These are phyloP conservation scores for Solanum corneliomulleri DNA, from an alignment of 257 asterid genomes.

Conservation along the genomic window DNA sequence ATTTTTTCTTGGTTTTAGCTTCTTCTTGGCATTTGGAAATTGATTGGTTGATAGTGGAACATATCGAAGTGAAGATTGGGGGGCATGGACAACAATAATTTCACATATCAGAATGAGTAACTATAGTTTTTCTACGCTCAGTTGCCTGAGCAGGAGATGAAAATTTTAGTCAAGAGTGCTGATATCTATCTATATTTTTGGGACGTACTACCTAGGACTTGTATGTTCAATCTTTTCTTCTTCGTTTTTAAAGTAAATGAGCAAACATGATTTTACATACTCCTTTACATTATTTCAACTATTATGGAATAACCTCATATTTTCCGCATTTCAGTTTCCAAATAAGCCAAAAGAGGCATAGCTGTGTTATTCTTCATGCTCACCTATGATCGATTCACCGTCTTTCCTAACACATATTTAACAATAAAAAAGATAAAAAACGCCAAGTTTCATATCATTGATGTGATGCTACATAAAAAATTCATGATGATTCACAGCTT, in stretches of 20 bases:
- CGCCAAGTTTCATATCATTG: background rate
- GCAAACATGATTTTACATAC: background rate
- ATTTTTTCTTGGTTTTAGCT: background rate
- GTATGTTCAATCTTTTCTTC: background rate
- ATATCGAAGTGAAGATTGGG: background rate
- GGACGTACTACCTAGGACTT: background rate
- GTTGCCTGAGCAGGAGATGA: background rate
- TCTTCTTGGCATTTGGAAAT: background rate
- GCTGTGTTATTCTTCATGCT: background rate
- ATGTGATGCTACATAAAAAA: background rate
- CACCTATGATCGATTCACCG: background rate
- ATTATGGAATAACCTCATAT: background rate
- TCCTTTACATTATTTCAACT: background rate
- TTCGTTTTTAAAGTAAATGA: background rate
- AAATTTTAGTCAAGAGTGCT: background rate
- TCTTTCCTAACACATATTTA: background rate
- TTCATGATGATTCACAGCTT: background rate
- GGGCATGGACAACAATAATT: background rate
- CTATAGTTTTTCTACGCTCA: background rate
- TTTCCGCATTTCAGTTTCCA: background rate
- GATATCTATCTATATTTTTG: background rate
- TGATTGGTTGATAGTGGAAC: background rate
- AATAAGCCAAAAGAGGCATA: background rate
- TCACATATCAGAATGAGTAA: background rate
- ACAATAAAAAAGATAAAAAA: background rate